Evolutionary conservation across 179 eudicot species (phyloP), one percentile per base, ranked within the genome.

Genomic region (Vitellaria paradoxa): DNA sequence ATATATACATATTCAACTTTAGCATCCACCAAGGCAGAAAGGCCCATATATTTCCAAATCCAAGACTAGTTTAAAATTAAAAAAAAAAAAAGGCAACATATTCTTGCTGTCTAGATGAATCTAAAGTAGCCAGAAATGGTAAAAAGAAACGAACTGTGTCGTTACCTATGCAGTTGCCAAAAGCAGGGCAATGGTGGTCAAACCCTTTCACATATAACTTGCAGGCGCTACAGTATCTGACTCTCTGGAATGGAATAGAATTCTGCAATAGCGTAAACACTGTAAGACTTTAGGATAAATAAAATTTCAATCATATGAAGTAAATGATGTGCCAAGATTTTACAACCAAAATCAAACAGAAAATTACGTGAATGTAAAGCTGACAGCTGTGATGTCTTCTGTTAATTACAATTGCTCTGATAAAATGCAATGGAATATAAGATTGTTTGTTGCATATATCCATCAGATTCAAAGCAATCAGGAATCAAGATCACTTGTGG

Each of bases 131-230:
- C 15, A 26, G 49, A 18, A 63, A 52, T 47, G 61, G 10, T 59
- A 47, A 61, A 40, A n/a, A 10, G 37, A 47, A 40, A 23, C 55
- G 47, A 14, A 68, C 3, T 68, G 20, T 82, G 56, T 14, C 56
- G 20, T 81, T 84, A 93, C 98, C 98, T 82, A 93, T 87, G 80
- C 98, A 93, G 84, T 92, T 93, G 57, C 97, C 98, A 78, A 93
- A 92, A 70, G 94, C 98, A 52, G 98, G 93, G 81, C 98, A 92
- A 70, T 93, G 98, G 81, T 93, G 98, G 87, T 93, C 98, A 81
- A 90, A 90, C 79, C 93, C 91, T 78, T 83, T 82, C 76, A 93
- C 87, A 89, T 86, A 87, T 60, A 77, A 86, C 81, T 89, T 78
- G 85, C 98, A 93, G 46, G 73, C 84, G 67, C 72, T 87, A 86